Percentiles rank a stretch among this genome's conserved stretches.
Evolutionary conservation across 1,139 yeast genomes (phyloP).

Genomic region (Candida sp.): DNA sequence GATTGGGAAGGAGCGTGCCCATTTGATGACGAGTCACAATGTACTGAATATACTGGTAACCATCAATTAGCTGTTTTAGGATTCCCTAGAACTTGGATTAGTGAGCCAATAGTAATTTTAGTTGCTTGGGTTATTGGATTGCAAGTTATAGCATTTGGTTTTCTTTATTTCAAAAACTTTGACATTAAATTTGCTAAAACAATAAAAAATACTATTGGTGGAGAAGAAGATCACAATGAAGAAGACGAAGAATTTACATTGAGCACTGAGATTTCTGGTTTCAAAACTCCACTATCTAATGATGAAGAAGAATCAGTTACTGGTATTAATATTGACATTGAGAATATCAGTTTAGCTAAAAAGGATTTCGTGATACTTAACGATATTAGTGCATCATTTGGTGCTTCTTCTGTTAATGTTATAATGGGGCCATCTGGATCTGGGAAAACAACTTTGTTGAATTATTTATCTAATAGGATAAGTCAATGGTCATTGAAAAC

Average conservation of each 20-base stretch:
- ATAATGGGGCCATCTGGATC: slow-evolving; percentile 91
- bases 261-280: too few species aligned
- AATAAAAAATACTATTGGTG: slow-evolving; percentile 30
- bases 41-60: slow-evolving; percentile 49
- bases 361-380: slow-evolving; percentile 1
- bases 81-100: slow-evolving; percentile 62
- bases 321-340: too few species aligned
- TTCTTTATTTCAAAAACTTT: slow-evolving; percentile 44
- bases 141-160: slow-evolving; percentile 43
- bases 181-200: slow-evolving; percentile 53
- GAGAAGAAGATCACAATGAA: slow-evolving; percentile 20
- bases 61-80: slow-evolving; percentile 58
- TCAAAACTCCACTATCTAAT: too few species aligned
- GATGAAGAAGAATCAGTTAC: too few species aligned
- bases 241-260: neutral
- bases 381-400: slow-evolving; percentile 47
- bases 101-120: slow-evolving; percentile 59
- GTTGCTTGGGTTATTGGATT: slow-evolving; percentile 61
- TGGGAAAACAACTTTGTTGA: slow-evolving; percentile 76
- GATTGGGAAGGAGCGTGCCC: slow-evolving; percentile 59
- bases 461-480: slow-evolving; percentile 62
- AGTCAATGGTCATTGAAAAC: slow-evolving; percentile 25
- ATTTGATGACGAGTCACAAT: slow-evolving; percentile 22
- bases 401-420: slow-evolving; percentile 66
- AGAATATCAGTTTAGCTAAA: too few species aligned